Base-by-base conservation (phyloP, 164 flowering plant genomes). In the Macadamia tetraphylla region DNA sequence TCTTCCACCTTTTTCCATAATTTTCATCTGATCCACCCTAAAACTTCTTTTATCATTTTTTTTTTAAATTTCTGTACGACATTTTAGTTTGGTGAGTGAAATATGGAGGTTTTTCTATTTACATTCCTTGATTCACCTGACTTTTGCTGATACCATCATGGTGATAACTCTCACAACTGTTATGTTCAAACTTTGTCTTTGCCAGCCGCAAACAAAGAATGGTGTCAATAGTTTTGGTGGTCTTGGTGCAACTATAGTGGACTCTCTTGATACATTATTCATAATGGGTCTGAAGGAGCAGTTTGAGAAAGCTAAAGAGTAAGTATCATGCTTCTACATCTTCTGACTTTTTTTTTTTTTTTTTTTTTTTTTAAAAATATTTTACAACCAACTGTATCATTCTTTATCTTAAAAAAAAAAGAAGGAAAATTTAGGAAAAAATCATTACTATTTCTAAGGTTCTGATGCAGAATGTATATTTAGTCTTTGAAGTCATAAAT, bases 191-290 rank as follows among this genome's bases (percentile, higher is more conserved):
- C 55, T 71, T 65, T 58, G 9, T 52, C 57, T 64, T 49, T 44
- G 58, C 60, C 96, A 95, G 99, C 99, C 99, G 62, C 94, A 88
- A 63, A 63, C 94, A 64, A 91, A 85, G 85, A 81, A 76, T 77
- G 99, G 98, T 48, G 84, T 86, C 63, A 80, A 95, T 78, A 91
- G 94, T 84, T 95, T 92, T 84, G 98, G 99, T 71, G 96, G 98
- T 68, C 94, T 95, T 73, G 99, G 99, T 75, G 99, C 99, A 77
- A 95, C 99, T 59, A 40, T 95, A 35, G 68, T 92, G 56, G 99
- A 95, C 67, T 83, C 97, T 57, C 94, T 95, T 62, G 99, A 95
- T 80, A 95, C 99, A 17, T 76, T 95, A 71, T 92, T 79, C 76
- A 95, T 95, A 60, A 92, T 95, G 99, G 99, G 95, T 61, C 82